These are phyloP conservation scores for Baorangia bicolor DNA, from an alignment of 768 basidiomycete genomes.

Conservation along the genomic window DNA sequence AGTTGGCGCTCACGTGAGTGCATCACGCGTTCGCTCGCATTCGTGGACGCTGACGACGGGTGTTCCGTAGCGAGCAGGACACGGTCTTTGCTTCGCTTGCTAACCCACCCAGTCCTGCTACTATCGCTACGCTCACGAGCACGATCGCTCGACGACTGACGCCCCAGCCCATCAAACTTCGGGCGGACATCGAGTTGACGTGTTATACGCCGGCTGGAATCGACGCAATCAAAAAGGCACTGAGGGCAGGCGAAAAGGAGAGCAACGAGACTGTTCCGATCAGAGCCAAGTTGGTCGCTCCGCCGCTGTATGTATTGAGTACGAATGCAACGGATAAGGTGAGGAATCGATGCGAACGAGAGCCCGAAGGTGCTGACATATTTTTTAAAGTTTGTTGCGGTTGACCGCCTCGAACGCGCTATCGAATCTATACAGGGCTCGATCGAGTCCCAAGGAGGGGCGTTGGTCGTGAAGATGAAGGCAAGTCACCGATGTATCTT, in stretches of 20 bases:
- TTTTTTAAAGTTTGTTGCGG: conserved; percentile 72
- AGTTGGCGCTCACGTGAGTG: conserved; percentile 87
- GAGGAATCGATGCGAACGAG: conserved; percentile 3
- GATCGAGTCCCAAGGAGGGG: conserved; percentile 84
- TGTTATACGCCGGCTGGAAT: conserved; percentile 96
- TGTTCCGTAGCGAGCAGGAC: conserved; percentile 68
- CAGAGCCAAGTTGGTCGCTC: conserved; percentile 95
- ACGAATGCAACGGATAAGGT: conserved; percentile 98
- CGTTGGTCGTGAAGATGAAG: conserved; percentile 95
- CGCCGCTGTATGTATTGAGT: conserved; percentile 92
- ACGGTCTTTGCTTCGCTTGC: conserved; percentile 75
- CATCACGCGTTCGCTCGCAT: conserved; percentile 18
- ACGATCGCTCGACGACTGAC: conserved; percentile 95
- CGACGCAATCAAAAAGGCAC: conserved; percentile 92
- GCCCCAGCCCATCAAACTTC: conserved; percentile 97
- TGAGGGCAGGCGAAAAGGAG: conserved; percentile 83
- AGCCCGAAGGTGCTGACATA: not conserved
- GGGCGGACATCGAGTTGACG: conserved; percentile 96
- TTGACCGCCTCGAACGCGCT: conserved; percentile 90
- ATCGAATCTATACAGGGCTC: conserved; percentile 86
- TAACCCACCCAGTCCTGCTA: conserved; percentile 53
- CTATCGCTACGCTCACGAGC: conserved; percentile 60
- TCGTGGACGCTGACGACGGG: conserved; percentile 24
- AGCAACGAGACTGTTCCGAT: conserved; percentile 91
- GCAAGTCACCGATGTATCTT: conserved; percentile 35